Conservation (phyloP, 176 grass and related monocot genomes). For the Otatea glauca region DNA sequence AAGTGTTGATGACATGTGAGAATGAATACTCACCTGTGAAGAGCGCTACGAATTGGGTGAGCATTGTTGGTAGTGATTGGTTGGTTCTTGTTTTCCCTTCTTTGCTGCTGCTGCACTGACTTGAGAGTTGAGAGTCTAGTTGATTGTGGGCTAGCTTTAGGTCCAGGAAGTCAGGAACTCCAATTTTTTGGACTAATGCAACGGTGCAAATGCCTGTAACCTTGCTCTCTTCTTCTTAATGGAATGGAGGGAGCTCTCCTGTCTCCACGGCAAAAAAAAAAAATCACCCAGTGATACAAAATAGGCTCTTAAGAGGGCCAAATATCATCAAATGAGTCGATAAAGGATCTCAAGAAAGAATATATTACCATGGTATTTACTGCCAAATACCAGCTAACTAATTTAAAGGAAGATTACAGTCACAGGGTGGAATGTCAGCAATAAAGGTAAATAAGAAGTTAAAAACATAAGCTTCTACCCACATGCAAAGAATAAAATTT, state of each 20-base stretch:
- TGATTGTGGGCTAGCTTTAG: background rate
- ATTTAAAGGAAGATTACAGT: background rate
- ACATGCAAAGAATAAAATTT: background rate
- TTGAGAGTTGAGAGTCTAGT: background rate
- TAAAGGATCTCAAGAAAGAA: background rate
- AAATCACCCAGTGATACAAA: background rate
- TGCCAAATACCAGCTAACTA: background rate
- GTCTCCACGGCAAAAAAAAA: background rate
- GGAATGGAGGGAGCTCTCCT: background rate
- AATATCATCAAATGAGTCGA: background rate
- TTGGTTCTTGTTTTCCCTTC: background rate
- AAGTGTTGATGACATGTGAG: background rate
- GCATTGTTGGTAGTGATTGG: background rate
- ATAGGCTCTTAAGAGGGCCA: background rate
- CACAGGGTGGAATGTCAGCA: background rate
- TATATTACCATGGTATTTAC: too few relatives aligned
- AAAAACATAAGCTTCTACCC: background rate
- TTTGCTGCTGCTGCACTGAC: background rate
- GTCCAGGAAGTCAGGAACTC: background rate
- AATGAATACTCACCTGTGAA: background rate
- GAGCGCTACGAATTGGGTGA: background rate
- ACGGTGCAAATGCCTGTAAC: background rate
- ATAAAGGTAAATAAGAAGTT: background rate
- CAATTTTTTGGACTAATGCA: background rate
- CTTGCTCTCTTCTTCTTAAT: too few relatives aligned